Base-by-base conservation (phyloP, 2,329 filamentous ascomycete genomes). In the Fusarium verticillioides region DNA sequence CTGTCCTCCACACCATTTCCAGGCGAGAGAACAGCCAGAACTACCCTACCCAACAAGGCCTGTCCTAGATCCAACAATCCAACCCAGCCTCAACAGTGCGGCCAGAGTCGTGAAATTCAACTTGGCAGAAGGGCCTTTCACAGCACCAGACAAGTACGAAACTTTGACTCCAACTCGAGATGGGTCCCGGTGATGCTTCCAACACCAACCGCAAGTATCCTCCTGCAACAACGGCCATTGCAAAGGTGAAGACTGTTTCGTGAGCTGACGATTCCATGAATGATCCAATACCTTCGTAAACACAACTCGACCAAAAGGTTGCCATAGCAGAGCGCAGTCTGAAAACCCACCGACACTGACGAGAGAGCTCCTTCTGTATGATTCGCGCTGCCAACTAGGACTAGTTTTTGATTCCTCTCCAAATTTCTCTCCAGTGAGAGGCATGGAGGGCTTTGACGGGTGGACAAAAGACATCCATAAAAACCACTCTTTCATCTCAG, bases 381-480 rank as follows among this genome's bases (percentile, higher is more conserved):
- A 89, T 81, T 86, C 88, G 92, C 94, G 94, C 89, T 92, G 90
- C 92, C 93, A 91, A 93, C 93, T 82, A 87, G 92, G 94, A 97
- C 92, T 91, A 85, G 94, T 96, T 95, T 98, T 97, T 97, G 92
- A 86, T 93, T 95, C 92, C 93, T 91, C 92, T 91, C 90, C 90
- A 79, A 78, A 80, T 72, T 39, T 78, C 78, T 76, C 70, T 50
- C 60, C 77, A 56, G 61, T 77, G 80, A 80, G 79, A 78, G 80
- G 78, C 26, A 81, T 83, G 89, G 89, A 91, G 90, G 92, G 92
- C 91, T 83, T 85, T 84, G 80, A 79, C 85, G 87, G 91, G 88
- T 94, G 94, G 89, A 93, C 94, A 97, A 98, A 97, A 90, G 84
- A 95, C 94, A 92, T 97, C 94, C 88, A 87, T 88, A 97, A 98